Percentiles rank a stretch among this genome's conserved stretches.
phyloP scores from a whole-genome alignment of 352 stramenopile species.

The Globisporangium barbulae region DNA sequence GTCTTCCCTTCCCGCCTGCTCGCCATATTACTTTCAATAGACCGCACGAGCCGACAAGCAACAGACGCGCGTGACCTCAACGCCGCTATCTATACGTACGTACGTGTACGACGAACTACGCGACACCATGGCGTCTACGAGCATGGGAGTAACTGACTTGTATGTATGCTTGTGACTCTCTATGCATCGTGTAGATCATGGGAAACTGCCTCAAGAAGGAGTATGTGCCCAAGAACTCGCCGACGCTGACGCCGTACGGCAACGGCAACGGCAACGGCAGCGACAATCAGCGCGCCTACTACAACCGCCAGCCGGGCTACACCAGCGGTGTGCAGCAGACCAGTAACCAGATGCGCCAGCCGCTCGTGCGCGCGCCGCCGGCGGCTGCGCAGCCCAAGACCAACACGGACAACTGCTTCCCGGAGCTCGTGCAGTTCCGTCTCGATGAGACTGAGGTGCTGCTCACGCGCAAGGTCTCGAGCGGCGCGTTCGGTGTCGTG shows the following conservation, averaged over 20 bases:
- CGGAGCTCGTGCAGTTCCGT: conserved; percentile 63
- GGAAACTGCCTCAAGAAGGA: conserved; percentile 13
- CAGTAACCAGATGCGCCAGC: conserved; percentile 1
- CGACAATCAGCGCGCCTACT: conserved; percentile 1
- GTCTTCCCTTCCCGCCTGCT: background rate
- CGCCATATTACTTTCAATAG: conserved; percentile 10
- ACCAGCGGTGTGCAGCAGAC: background rate
- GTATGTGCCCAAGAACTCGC: conserved; percentile 9
- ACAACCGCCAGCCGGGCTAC: background rate
- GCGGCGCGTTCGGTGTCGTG: conserved; percentile 76
- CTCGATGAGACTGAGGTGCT: conserved; percentile 83
- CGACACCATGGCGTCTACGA: background rate
- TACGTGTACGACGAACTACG: background rate
- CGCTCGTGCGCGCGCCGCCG: conserved; percentile 2
- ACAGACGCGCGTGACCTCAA: background rate
- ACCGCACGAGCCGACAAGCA: background rate
- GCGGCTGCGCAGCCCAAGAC: conserved; percentile 13
- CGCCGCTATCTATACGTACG: background rate
- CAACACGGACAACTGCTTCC: conserved; percentile 63
- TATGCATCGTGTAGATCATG: conserved; percentile 8
- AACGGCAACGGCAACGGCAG: background rate
- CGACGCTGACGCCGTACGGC: conserved; percentile 10
- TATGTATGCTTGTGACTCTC: background rate
- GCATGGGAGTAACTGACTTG: background rate
- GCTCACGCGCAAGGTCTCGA: conserved; percentile 80